Evolutionary conservation across 2,329 filamentous ascomycete genomes (phyloP).

Genomic region (Fusarium sublunatum): DNA sequence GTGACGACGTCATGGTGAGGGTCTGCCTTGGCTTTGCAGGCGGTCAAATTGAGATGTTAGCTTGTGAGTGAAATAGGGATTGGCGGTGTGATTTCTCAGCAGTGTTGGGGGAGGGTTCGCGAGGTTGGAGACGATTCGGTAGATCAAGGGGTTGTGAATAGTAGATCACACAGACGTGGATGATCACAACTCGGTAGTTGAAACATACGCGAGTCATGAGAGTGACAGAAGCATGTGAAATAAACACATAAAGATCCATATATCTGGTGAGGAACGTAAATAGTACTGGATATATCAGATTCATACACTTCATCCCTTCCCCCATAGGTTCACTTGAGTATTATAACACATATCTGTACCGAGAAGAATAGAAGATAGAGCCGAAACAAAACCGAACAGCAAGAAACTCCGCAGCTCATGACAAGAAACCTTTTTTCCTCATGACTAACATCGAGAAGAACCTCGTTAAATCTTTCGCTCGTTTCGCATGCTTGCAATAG

Average conservation of each 20-base stretch:
- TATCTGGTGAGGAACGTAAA: background rate
- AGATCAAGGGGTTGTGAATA: slow-evolving; percentile 16
- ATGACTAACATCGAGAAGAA: slow-evolving; percentile 9
- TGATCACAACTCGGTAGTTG: slow-evolving; percentile 27
- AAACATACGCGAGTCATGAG: slow-evolving; percentile 7
- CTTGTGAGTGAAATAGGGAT: slow-evolving; percentile 7
- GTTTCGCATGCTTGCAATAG: slow-evolving; percentile 18
- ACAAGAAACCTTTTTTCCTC: slow-evolving; percentile 24
- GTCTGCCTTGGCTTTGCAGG: slow-evolving; percentile 14
- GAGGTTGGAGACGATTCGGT: background rate
- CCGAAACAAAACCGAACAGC: slow-evolving; percentile 15
- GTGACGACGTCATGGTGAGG: background rate
- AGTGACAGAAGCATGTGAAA: slow-evolving; percentile 6
- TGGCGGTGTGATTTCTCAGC: slow-evolving; percentile 19
- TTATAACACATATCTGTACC: slow-evolving; percentile 23
- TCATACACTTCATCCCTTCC: slow-evolving; percentile 7
- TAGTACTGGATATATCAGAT: slow-evolving; percentile 22
- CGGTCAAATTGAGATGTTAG: background rate
- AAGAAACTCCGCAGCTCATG: slow-evolving; percentile 37
- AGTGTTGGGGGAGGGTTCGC: background rate
- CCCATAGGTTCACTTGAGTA: slow-evolving; percentile 6
- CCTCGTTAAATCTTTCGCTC: slow-evolving; percentile 25
- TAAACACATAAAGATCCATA: slow-evolving; percentile 1
- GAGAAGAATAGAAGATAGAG: slow-evolving; percentile 15
- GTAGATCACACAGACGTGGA: slow-evolving; percentile 26